These are phyloP conservation scores for Forsythia suspensa DNA, from an alignment of 257 asterid genomes.

Conservation along the genomic window DNA sequence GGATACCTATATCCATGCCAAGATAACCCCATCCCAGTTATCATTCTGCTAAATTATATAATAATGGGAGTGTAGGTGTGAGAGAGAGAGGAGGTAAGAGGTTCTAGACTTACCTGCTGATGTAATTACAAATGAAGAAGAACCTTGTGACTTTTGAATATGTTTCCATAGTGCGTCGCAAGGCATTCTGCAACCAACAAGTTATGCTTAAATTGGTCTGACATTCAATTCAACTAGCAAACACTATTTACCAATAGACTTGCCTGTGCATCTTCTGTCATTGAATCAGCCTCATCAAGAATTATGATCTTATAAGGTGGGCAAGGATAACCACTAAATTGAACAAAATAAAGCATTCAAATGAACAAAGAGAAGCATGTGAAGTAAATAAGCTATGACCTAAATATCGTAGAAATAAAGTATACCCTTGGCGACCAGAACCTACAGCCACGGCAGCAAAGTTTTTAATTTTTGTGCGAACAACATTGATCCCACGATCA, in stretches of 20 bases:
- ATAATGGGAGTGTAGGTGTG: not conserved
- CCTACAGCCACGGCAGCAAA: constrained; percentile 98
- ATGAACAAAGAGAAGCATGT: constrained; percentile 18
- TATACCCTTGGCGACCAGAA: constrained; percentile 67
- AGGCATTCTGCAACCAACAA: constrained; percentile 70
- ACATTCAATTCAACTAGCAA: not conserved
- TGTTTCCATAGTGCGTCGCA: constrained; percentile 97
- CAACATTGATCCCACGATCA: constrained; percentile 97
- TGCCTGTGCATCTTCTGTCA: constrained; percentile 99
- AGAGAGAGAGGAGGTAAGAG: not conserved
- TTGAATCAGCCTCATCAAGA: constrained; percentile 99
- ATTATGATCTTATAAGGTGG: constrained; percentile 93
- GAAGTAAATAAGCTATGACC: constrained; percentile 7
- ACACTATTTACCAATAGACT: constrained; percentile 15
- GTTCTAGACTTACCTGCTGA: constrained; percentile 70
- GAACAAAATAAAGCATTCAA: constrained; percentile 17
- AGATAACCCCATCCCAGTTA: not conserved
- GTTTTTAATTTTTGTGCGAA: constrained; percentile 92
- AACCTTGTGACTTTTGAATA: constrained; percentile 93
- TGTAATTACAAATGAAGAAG: constrained; percentile 94
- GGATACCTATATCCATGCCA: not conserved
- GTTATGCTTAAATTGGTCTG: not conserved
- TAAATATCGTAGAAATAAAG: not conserved
- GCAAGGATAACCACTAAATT: constrained; percentile 83
- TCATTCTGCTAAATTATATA: not conserved